Base-by-base conservation (phyloP, 2,329 filamentous ascomycete species). In the Apiospora arundinis region DNA sequence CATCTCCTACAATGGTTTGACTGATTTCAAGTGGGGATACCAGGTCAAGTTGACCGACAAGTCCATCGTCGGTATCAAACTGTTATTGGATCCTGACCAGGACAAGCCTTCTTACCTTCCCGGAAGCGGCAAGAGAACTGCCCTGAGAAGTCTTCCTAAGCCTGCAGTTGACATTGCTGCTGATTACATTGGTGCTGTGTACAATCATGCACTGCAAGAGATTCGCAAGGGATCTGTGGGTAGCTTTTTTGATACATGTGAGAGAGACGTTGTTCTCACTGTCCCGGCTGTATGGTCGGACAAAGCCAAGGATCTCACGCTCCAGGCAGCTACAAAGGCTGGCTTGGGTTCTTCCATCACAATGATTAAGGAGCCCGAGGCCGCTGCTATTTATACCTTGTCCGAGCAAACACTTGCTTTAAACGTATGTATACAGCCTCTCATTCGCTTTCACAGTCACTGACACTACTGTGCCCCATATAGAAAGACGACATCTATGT, bases 251-350 rank as follows among this genome's bases (percentile, higher is more conserved):
- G 49, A 71, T 42, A 44, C 28, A 2, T 71, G 70, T 28, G 52
- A 67, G 28, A 70, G 69, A 25, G 49, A 70, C 1, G 40, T 70
- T 23, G n/a, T 70, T 14, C 25, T 71, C 14, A 71, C 67, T 0
- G 70, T 71, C 21, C 70, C 70, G 1, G 70, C 70, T 32, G 70
- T 71, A 28, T 71, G 70, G 70, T 70, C 67, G 2, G 70, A 71
- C 68, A 69, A 70, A 23, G 70, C 67, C 67, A 71, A 71, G 18
- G 45, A 67, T 11, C 48, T 48, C 32, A 69, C 67, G 0, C n/a
- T 21, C 18, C 42, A 69, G 66, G 37, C 52, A 12, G 28, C 52
- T 7, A 60, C 0, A 0, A 60, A 37, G 2, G 52, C 52, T 37
- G 28, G 28, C 1, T 12, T 60, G 52, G 52, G 52, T 12, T 2